Evolutionary conservation across 2,329 filamentous ascomycete species (phyloP), one percentile per base, ranked within the genome.

Genomic region (Diplodia corticola): DNA sequence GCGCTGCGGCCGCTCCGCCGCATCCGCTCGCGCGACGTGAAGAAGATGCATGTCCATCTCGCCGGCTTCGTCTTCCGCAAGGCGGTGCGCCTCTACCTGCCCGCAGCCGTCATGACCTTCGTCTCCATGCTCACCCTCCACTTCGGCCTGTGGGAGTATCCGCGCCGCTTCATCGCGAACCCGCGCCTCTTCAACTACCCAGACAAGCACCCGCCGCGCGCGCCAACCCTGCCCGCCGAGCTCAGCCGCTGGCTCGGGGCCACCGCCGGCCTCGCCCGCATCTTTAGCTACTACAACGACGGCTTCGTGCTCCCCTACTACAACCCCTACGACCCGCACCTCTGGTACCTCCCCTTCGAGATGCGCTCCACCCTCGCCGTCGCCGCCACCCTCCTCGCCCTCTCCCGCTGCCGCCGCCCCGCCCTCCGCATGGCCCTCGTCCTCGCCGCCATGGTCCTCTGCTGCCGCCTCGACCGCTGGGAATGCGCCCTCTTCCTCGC

Each of bases 371-470:
- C 79, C 2, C 75, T 82, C 9, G 77, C 79, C 26, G 76, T 82
- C 4, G 81, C 81, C 67, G 68, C 80, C 59, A 74, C 77, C 6
- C 73, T 80, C 13, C 73, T 81, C 15, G 78, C 63, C 46, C 7
- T 55, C n/a, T 64, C 63, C 4, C 63, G 63, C 50, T 49, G 24
- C 57, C 49, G 57, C 10, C 24, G 30, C 2, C 44, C 28, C 4
- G 17, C 17, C 9, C 1, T 64, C n/a, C 63, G 63, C 37, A 87
- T 85, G 66, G 84, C 82, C 5, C 78, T 83, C 24, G 85, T 84
- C 20, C 84, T 87, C 63, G 82, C 83, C 79, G 77, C 85, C 65
- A 84, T 88, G 67, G 83, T 80, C 3, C 87, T 88, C 68, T 70
- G 70, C 73, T 66, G 73, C 59, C 70, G 69, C 66, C 70, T 67